Base-by-base conservation (phyloP, 2,329 filamentous ascomycete genomes). In the Cadophora malorum region DNA sequence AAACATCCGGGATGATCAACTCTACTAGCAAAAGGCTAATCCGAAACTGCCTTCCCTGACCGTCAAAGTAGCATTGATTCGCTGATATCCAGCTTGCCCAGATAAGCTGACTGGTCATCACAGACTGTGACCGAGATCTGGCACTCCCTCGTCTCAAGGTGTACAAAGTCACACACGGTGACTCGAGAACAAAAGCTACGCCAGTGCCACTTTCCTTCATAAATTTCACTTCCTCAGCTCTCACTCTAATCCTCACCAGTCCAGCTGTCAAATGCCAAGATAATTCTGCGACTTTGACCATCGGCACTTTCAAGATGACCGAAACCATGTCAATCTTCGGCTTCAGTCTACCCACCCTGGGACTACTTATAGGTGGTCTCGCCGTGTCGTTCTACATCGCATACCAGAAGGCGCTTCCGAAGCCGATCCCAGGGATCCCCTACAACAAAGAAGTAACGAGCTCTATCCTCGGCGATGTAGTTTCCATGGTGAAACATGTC, bases 361-460 rank as follows among this genome's bases (percentile, higher is more conserved):
- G 50, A 19, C 28, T 63, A 5, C 45, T 52, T 7, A 4, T 38
- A 25, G 28, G 25, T 33, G 28, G 41, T 8, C 60, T 63, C 47
- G 31, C 60, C 35, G n/a, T 41, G 3, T 58, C 60, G 10, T 52
- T 61, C 10, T 68, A 61, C 41, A 14, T 61, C 10, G 41, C 50
- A 6, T 69, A 69, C 23, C 62, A 45, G 5, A 38, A 49, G 33
- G 50, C 59, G n/a, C 63, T 67, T 31, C 70, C 67, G n/a, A 50
- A 63, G 31, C 70, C 68, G 2, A 58, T 71, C n/a, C 70, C 65
- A 21, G 67, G 70, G 9, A 70, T 71, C 28, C 67, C 70, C 2
- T 71, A 71, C 49, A 70, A 71, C 47, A 47, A 63, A 23, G 50
- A 49, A 38, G 64, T 63, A 4, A 47, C 47, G 7, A 65, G 53